Evolutionary conservation across 2,329 filamentous ascomycete species (phyloP).

Genomic region (Fusarium acutatum): DNA sequence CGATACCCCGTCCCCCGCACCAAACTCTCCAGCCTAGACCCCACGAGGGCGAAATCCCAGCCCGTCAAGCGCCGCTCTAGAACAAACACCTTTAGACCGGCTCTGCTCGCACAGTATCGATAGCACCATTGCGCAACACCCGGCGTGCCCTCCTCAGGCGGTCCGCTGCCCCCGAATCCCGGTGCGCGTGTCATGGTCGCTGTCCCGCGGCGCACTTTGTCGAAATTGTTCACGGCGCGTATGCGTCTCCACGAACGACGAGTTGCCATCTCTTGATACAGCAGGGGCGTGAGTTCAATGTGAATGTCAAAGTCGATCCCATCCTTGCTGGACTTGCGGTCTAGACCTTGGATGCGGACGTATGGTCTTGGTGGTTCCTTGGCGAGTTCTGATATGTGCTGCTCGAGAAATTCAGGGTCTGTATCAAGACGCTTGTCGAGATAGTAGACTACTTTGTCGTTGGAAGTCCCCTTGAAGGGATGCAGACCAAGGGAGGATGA

Average conservation of each 20-base stretch:
- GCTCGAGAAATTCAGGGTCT: constrained; percentile 54
- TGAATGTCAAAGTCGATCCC: constrained; percentile 68
- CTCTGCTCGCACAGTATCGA: constrained; percentile 67
- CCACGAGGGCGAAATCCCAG: constrained; percentile 65
- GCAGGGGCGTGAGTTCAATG: constrained; percentile 66
- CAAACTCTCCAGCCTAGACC: constrained; percentile 61
- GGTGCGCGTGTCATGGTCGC: constrained; percentile 62
- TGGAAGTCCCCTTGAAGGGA: constrained; percentile 44
- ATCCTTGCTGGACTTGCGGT: constrained; percentile 53
- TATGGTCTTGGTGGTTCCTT: constrained; percentile 61
- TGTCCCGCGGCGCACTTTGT: constrained; percentile 72
- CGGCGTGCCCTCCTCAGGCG: constrained; percentile 44
- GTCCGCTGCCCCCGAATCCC: constrained; percentile 46
- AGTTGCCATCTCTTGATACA: constrained; percentile 57
- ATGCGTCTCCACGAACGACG: constrained; percentile 54
- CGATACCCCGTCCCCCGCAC: constrained; percentile 73
- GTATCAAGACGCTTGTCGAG: constrained; percentile 56
- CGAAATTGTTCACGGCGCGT: constrained; percentile 64
- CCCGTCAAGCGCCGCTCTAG: constrained; percentile 64
- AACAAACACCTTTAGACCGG: constrained; percentile 65
- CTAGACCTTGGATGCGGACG: constrained; percentile 62
- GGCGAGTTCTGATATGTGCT: constrained; percentile 55
- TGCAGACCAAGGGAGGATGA: constrained; percentile 35
- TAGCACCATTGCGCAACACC: constrained; percentile 70
- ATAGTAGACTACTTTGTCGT: constrained; percentile 52